These are phyloP conservation scores for Hansenula lynferdii DNA, from an alignment of 1,139 yeast species.

Conservation along the genomic window DNA sequence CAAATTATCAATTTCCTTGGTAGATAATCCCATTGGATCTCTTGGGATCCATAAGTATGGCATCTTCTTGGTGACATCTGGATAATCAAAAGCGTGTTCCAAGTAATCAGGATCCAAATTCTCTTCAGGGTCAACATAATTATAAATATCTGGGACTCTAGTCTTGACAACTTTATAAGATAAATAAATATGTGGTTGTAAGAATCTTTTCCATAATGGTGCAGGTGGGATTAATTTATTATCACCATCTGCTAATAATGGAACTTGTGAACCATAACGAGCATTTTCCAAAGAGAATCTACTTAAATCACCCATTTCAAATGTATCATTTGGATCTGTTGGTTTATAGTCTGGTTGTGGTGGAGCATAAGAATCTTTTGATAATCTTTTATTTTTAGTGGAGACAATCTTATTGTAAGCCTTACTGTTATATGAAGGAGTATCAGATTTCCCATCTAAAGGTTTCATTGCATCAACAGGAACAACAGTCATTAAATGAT, in stretches of 20 bases:
- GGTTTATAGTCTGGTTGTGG: slow-evolving; percentile 2
- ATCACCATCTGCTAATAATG: slow-evolving; percentile 49
- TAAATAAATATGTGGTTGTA: slow-evolving; percentile 62
- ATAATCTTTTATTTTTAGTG: slow-evolving; percentile 3
- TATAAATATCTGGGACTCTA: slow-evolving; percentile 50
- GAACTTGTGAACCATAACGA: slow-evolving; percentile 20
- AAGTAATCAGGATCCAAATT: slow-evolving; percentile 26
- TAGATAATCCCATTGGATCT: slow-evolving; percentile 80
- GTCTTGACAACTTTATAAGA: slow-evolving; percentile 51
- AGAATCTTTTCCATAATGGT: slow-evolving; percentile 40
- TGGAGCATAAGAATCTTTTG: slow-evolving; percentile 7
- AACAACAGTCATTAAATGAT: slow-evolving; percentile 48
- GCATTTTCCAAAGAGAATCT: slow-evolving; percentile 15
- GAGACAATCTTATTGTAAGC: neutral
- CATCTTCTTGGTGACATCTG: slow-evolving; percentile 59
- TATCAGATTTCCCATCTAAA: slow-evolving; percentile 62
- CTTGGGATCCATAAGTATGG: slow-evolving; percentile 86
- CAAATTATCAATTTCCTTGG: slow-evolving; percentile 48
- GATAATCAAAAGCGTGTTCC: slow-evolving; percentile 64
- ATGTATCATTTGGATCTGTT: neutral
- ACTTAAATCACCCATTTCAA: slow-evolving; percentile 19
- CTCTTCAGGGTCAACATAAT: slow-evolving; percentile 34
- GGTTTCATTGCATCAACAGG: slow-evolving; percentile 65
- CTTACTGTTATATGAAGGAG: slow-evolving; percentile 41
- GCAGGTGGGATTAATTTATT: slow-evolving; percentile 26